A percentile compares a stretch with the other conserved stretches of the same genome.
phyloP scores from a whole-genome alignment of 768 basidiomycete genomes.

The Mycena epipterygia region DNA sequence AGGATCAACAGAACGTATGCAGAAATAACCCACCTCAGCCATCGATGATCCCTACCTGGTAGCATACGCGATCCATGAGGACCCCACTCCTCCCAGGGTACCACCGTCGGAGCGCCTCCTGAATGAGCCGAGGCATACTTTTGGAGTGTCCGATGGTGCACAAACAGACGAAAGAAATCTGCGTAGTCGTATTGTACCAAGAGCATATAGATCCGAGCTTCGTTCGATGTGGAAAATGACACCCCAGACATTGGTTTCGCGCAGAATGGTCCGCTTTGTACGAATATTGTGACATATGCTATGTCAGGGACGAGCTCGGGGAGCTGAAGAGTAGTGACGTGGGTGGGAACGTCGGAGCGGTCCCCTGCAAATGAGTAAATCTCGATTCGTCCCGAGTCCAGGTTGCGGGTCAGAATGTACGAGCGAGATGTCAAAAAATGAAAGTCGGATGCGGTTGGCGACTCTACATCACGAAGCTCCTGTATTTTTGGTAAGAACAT shows the following conservation, averaged over 20 bases:
- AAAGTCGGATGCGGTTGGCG: not conserved
- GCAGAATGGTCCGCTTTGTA: constrained; percentile 11
- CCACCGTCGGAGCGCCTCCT: no score
- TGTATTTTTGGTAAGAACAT: not conserved
- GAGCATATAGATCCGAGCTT: constrained; percentile 13
- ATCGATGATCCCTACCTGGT: constrained; percentile 1
- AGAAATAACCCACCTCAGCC: constrained; percentile 8
- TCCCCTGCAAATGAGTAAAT: constrained; percentile 7
- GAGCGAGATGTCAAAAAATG: not conserved
- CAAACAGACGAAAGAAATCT: not conserved
- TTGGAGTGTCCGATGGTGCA: not conserved
- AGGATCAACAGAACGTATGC: no score
- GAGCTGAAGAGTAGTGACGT: constrained; percentile 2
- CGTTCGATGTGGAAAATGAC: not conserved
- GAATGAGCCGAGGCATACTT: no score
- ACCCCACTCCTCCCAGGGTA: constrained; percentile 34
- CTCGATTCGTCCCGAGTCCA: not conserved
- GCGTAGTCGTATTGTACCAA: constrained; percentile 9
- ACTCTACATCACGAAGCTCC: not conserved
- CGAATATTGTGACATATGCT: not conserved
- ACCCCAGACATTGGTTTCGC: not conserved
- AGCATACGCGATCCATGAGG: constrained; percentile 27
- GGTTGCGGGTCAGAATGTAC: not conserved
- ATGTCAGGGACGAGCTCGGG: not conserved
- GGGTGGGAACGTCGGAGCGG: not conserved